These are phyloP conservation scores for Mycosarcoma mackinlayi DNA, from an alignment of 1,284 basidiomycete species.

Conservation along the genomic window DNA sequence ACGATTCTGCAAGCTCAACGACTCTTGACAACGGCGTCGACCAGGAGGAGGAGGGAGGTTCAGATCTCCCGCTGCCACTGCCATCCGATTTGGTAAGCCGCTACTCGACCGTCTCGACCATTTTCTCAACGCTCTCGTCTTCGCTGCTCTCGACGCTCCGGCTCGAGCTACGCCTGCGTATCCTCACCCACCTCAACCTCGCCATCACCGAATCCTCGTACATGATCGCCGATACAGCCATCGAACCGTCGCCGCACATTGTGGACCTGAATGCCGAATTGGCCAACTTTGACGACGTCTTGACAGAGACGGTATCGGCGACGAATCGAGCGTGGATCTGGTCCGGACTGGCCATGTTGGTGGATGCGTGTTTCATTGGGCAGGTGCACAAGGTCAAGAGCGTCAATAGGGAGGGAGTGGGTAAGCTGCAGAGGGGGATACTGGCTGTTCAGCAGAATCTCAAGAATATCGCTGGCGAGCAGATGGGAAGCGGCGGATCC, in stretches of 20 bases:
- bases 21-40: not conserved
- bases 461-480: slow-evolving; percentile 71
- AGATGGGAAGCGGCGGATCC: too few relatives aligned
- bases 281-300: slow-evolving; percentile 78
- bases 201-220: slow-evolving; percentile 78
- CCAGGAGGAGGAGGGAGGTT: not conserved
- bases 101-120: slow-evolving; percentile 82
- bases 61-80: slow-evolving; percentile 52
- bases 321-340: slow-evolving; percentile 79
- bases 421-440: slow-evolving; percentile 90
- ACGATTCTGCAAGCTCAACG: not conserved
- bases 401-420: slow-evolving; percentile 82
- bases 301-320: slow-evolving; percentile 46
- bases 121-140: slow-evolving; percentile 87
- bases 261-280: slow-evolving; percentile 87
- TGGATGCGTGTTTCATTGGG: slow-evolving; percentile 83
- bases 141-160: slow-evolving; percentile 88
- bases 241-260: slow-evolving; percentile 90
- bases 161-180: slow-evolving; percentile 86
- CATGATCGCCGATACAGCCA: slow-evolving; percentile 73
- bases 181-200: slow-evolving; percentile 82
- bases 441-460: slow-evolving; percentile 91
- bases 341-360: slow-evolving; percentile 83
- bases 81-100: slow-evolving; percentile 30
- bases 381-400: slow-evolving; percentile 79